Evolutionary conservation across 345 rosid species (phyloP), one percentile per base, ranked within the genome.

Genomic region (Gossypium mustelinum): DNA sequence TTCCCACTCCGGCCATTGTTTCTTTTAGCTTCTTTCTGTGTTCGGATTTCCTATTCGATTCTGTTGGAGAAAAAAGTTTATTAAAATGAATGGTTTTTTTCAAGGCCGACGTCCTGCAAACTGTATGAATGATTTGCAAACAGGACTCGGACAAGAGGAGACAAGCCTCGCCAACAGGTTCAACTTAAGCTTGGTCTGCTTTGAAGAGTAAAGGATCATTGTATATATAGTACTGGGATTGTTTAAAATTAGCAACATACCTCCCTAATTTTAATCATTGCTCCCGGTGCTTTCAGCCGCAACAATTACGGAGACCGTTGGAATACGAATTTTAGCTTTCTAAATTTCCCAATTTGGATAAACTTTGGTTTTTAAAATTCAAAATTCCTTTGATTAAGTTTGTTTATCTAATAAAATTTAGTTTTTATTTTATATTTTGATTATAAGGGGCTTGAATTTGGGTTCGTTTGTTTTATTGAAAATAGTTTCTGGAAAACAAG

Each of bases 401-500:
- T 34, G 41, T 34, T 34, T 34, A 34, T 34, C 41, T 34, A 34
- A 5, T 34, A 34, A 34, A 34, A 5, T 4, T 34, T 34, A 34
- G 1, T 6, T 34, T 34, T 34, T 34, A 34, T 1, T 34, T 34
- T 34, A 34, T 34, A 34, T 34, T 34, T 34, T 34, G 4, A 5
- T 34, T 34, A 34, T 34, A 34, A 0, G 7, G 7, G 1, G 7
- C 1, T 34, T 34, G 7, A 34, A 34, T 34, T 34, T 34, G 1
- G 0, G 7, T 34, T 34, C 0, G 1, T 34, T 1, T 34, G 41
- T 34, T 34, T 34, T 5, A 34, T 0, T 34, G 0, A 34, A 34
- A 34, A 34, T 34, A 5, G 0, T 5, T 34, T 5, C 0, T 0
- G 7, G 0, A 34, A 34, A 34, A 34, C 0, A 34, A 34, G 0